phyloP scores from a whole-genome alignment of 345 rosid species.

The Litchi chinensis region DNA sequence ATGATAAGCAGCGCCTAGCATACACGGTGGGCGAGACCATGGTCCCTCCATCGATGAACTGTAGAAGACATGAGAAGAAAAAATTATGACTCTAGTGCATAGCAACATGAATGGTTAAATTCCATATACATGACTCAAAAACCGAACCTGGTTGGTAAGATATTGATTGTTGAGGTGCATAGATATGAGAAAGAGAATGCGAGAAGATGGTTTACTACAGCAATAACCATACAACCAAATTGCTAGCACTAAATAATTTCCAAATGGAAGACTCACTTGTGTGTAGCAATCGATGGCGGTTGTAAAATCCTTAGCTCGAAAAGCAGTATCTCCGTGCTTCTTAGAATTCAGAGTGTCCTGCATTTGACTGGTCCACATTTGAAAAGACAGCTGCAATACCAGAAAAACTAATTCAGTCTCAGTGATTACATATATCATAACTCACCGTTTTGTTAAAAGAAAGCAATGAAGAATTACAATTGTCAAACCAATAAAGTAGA shows the following conservation, averaged over 20 bases:
- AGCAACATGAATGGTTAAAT: neutral
- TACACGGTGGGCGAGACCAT: conserved; percentile 89
- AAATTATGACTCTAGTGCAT: neutral
- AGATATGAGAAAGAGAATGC: neutral
- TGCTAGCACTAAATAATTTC: neutral
- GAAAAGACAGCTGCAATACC: conserved; percentile 79
- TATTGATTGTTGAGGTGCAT: neutral
- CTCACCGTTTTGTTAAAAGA: neutral
- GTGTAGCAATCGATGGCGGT: conserved; percentile 79
- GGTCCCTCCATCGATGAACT: conserved; percentile 90
- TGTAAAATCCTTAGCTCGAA: conserved; percentile 80
- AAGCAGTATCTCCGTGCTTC: conserved; percentile 91
- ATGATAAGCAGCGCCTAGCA: conserved; percentile 83
- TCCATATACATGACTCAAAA: neutral
- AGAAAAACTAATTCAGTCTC: neutral
- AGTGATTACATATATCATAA: neutral
- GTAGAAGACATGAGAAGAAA: conserved; percentile 7
- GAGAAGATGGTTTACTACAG: neutral
- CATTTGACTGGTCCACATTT: conserved; percentile 97
- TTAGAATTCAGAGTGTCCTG: conserved; percentile 88
- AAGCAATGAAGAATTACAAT: neutral
- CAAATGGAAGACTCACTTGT: conserved; percentile 46
- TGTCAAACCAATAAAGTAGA: conserved; percentile 7
- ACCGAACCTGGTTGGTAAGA: neutral
- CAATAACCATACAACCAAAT: neutral